Evolutionary conservation across 441 rosid species (phyloP), one percentile per base, ranked within the genome.

Genomic region (Erodium moschatum): DNA sequence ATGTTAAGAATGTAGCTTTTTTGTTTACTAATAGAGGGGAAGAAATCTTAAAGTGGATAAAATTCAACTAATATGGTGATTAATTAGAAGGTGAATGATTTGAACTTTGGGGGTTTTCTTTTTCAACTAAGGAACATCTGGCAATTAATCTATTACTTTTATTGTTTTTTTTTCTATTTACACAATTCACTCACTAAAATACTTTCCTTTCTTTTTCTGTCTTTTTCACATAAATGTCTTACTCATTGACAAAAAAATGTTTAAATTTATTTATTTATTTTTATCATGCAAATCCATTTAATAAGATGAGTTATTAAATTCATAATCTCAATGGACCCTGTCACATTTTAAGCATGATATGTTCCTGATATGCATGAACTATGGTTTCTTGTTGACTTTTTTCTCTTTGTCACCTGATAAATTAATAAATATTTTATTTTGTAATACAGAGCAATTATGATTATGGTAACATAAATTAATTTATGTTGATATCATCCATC

Each of bases 291-390:
- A 46, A 11, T 12, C 15, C 52, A 46, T 11, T 46, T 46, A 46
- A 42, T 42, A 8, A 9, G 6, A 3, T 33, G 4, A 33, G 38
- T 33, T 3, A 33, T 33, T 33, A 46, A 46, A 46, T 46, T 11
- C 5, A 46, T 12, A 46, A 46, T 46, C 11, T 11, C 15, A 11
- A 46, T 46, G 52, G 15, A 12, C 52, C 52, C n/a, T 11, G 48
- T 42, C 52, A 46, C 52, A 46, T 46, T 46, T 46, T 46, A 46
- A 46, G 52, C 52, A 46, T 46, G 52, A 46, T 13, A n/a, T 46
- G 15, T 11, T 46, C 15, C 52, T 46, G 52, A 46, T 13, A 12
- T 46, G 15, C 52, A 46, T 46, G 52, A 46, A 46, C 52, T 11
- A 4, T 11, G 6, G 2, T 42, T 42, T 11, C 52, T 46, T 46